Percentiles rank a stretch among this genome's conserved stretches.
These are phyloP conservation scores for Mrakia blollopis DNA, from an alignment of 768 basidiomycete species.

Conservation along the genomic window DNA sequence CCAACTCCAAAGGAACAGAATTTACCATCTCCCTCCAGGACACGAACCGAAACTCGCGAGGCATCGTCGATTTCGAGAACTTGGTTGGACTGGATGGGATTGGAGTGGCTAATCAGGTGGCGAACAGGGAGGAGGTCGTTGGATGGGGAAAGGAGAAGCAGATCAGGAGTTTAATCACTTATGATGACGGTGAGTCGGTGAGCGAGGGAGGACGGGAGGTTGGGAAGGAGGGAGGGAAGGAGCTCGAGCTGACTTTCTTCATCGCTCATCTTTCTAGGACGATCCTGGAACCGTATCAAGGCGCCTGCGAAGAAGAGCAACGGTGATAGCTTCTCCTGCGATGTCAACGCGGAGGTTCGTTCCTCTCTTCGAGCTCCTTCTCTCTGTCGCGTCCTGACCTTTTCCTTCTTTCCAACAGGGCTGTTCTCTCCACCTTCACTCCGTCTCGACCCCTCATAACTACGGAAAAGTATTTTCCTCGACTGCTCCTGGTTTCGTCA, in stretches of 20 bases:
- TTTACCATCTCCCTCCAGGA: constrained; percentile 86
- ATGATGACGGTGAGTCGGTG: constrained; percentile 63
- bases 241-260: no score
- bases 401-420: constrained; percentile 39
- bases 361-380: not conserved
- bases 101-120: constrained; percentile 80
- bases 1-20: constrained; percentile 92
- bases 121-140: constrained; percentile 79
- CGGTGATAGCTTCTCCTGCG: constrained; percentile 61
- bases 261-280: constrained; percentile 45
- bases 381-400: constrained; percentile 19
- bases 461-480: constrained; percentile 91
- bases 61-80: constrained; percentile 90
- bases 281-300: constrained; percentile 67
- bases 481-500: constrained; percentile 85
- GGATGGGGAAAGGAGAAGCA: constrained; percentile 63
- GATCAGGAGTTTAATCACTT: constrained; percentile 75
- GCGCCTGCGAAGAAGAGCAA: constrained; percentile 59
- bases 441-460: constrained; percentile 87
- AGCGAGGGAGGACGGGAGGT: not conserved
- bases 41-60: constrained; percentile 81
- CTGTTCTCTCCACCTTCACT: constrained; percentile 87
- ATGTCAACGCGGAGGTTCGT: constrained; percentile 49
- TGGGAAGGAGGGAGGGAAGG: no score
- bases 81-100: constrained; percentile 78